These are phyloP conservation scores for Funneliformis geosporum DNA, from an alignment of 192 early-diverging fungal species.

Conservation along the genomic window DNA sequence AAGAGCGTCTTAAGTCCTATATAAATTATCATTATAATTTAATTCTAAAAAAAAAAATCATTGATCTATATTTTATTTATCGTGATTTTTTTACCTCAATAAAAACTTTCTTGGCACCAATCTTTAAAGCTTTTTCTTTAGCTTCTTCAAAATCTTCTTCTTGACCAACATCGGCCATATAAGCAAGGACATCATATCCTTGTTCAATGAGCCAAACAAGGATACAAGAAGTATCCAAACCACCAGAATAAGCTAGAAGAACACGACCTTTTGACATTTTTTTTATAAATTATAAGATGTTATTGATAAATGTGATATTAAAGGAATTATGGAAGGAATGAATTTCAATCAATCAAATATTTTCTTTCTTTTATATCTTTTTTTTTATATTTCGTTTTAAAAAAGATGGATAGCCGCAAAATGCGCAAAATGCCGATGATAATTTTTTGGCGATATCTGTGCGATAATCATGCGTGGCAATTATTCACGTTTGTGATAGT, in stretches of 20 bases:
- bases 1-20: conserved; percentile 89
- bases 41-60: background rate
- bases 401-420: background rate
- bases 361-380: background rate
- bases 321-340: background rate
- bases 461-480: too few relatives aligned
- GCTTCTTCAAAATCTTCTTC: conserved; percentile 99
- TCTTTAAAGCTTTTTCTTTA: conserved; percentile 83
- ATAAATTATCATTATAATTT: background rate
- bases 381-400: background rate
- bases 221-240: conserved; percentile 99
- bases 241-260: conserved; percentile 95
- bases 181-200: conserved; percentile 95
- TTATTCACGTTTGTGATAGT: too few relatives aligned
- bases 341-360: background rate
- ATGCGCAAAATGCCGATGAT: background rate
- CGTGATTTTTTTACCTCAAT: conserved; percentile 69
- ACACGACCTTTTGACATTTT: conserved; percentile 80
- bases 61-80: background rate
- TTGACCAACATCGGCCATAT: conserved; percentile 98
- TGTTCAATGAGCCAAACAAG: conserved; percentile 97
- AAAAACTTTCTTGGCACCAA: conserved; percentile 93
- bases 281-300: background rate
- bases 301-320: background rate
- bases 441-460: background rate